Evolutionary conservation across 768 basidiomycete genomes (phyloP).

Genomic region (Termitomyces sp.): DNA sequence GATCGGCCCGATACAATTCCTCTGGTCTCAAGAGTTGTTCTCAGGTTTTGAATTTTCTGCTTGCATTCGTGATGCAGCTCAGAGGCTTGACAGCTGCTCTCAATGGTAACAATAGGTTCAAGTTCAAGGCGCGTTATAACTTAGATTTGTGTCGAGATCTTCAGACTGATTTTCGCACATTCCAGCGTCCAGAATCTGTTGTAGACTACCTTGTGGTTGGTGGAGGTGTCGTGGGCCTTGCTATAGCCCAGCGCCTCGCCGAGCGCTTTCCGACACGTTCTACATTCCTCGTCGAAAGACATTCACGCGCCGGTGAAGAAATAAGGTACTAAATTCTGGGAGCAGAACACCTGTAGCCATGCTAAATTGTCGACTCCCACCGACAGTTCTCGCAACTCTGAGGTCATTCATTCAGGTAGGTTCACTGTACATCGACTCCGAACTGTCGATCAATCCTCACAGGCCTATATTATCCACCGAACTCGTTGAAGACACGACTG

Average conservation of each 20-base stretch:
- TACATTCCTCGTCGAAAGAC: slow-evolving; percentile 81
- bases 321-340: slow-evolving; percentile 52
- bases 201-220: slow-evolving; percentile 89
- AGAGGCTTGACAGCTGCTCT: slow-evolving; percentile 56
- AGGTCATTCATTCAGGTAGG: slow-evolving; percentile 88
- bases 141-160: not conserved
- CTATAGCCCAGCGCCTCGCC: slow-evolving; percentile 74
- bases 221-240: slow-evolving; percentile 86
- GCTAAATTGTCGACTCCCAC: not conserved
- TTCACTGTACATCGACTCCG: not conserved
- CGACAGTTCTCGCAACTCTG: slow-evolving; percentile 84
- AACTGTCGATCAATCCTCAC: not conserved
- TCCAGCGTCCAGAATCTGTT: slow-evolving; percentile 58
- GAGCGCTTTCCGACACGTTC: slow-evolving; percentile 62
- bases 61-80: slow-evolving; percentile 28
- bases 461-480: slow-evolving; percentile 83
- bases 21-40: too few relatives aligned
- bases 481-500: slow-evolving; percentile 81
- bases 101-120: slow-evolving; percentile 56
- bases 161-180: not conserved
- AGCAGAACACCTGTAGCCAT: not conserved
- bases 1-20: not conserved
- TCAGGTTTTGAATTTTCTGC: not conserved
- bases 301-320: slow-evolving; percentile 74
- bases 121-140: slow-evolving; percentile 54